Evolutionary conservation across 129 eudicot genomes (phyloP), one percentile per base, ranked within the genome.

Genomic region (Escallonia rubra): DNA sequence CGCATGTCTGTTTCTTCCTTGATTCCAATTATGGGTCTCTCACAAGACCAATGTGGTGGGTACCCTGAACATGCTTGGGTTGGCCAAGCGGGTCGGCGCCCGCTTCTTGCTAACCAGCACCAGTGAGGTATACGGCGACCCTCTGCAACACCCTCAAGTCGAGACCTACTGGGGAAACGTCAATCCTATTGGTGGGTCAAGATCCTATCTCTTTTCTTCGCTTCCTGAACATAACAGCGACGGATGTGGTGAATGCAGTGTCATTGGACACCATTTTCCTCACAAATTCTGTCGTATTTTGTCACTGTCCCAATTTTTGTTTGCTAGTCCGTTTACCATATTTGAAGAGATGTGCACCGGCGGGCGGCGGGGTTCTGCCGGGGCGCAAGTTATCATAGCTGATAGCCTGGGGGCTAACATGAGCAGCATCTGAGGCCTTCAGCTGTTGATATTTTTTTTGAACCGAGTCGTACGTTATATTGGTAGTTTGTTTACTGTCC

Each of bases 31-130:
- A 61, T 7, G 73, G n/a, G 4, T 6, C 2, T 72, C 48, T 65
- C 59, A 91, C 97, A 91, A 91, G 88, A 91, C 97, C 8, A 91
- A 91, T 85, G 97, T 91, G 80, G 94, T 91, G 53, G 97, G 97
- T 16, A 91, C 97, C 4, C 65, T 91, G 81, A 91, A 91, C 81
- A 91, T 90, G 96, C 76, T 90, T 15, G 97, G 97, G 10, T 70
- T 90, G 72, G 97, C 97, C 3, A 90, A 90, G 77, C 80, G 97
- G 59, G 80, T 90, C 2, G 97, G 97, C 43, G 97, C 97, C 40
- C 74, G 97, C 69, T 90, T 90, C 49, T 60, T 90, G 86, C 81
- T 90, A 66, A 90, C 97, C 64, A 87, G 96, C 68, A 90, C 97
- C 73, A 87, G 96, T 38, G 97, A 90, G 78, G 97, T 90, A 64